Conservation (phyloP, 225 moss, liverwort and hornwort species). For the Pseudisothecium myosuroides region DNA sequence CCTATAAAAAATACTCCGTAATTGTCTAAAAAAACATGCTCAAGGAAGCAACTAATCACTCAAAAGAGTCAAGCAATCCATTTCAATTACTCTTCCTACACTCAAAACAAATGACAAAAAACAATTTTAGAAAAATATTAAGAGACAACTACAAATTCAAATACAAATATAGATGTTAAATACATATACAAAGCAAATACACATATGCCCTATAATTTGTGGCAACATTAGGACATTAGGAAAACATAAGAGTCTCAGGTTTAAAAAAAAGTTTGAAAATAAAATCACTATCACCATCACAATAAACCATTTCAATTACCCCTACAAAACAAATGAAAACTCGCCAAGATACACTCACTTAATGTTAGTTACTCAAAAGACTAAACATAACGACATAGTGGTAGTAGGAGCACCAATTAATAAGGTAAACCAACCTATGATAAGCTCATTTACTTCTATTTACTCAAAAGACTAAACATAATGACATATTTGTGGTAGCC, state of each 20-base stretch:
- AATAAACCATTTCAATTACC: not conserved
- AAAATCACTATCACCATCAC: not conserved
- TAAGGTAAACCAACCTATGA: too few relatives aligned
- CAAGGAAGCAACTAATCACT: not conserved
- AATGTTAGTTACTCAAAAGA: not conserved
- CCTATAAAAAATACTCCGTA: fast-evolving
- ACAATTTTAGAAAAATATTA: fast-evolving
- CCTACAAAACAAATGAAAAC: not conserved
- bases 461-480: not conserved
- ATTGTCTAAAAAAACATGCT: fast-evolving
- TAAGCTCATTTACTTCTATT: too few relatives aligned
- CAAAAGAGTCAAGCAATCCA: not conserved
- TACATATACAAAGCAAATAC: fast-evolving
- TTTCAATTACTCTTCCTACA: too few relatives aligned
- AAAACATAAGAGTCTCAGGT: fast-evolving
- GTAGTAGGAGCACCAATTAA: too few relatives aligned
- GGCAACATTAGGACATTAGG: fast-evolving
- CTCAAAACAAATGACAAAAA: not conserved
- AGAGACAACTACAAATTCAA: too few relatives aligned
- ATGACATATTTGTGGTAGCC: fast-evolving
- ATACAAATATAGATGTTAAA: not conserved
- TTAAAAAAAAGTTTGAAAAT: not conserved
- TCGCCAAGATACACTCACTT: fast-evolving
- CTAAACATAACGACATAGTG: not conserved
- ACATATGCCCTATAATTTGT: too few relatives aligned